phyloP scores from a whole-genome alignment of 2,329 filamentous ascomycete species.

The Aspergillus phoenicis region DNA sequence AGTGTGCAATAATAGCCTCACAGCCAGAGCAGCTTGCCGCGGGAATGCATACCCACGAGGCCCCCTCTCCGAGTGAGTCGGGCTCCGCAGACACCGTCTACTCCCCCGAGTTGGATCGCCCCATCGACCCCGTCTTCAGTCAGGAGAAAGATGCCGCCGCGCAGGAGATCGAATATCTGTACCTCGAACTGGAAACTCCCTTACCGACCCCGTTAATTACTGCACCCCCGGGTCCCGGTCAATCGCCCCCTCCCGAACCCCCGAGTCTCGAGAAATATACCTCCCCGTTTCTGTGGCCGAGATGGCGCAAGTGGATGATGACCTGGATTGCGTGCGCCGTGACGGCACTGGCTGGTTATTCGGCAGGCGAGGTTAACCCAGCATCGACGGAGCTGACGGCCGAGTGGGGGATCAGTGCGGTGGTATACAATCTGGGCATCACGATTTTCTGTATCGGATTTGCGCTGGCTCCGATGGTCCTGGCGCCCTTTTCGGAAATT shows the following conservation, averaged over 20 bases:
- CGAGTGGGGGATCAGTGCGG: slow-evolving; percentile 65
- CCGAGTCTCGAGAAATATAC: slow-evolving; percentile 68
- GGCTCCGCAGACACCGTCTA: slow-evolving; percentile 1
- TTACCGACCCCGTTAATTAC: slow-evolving; percentile 51
- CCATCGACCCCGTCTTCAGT: neutral
- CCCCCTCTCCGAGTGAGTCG: neutral
- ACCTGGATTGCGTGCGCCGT: slow-evolving; percentile 74
- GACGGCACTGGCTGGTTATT: slow-evolving; percentile 76
- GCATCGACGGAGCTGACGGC: slow-evolving; percentile 65
- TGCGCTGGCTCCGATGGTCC: slow-evolving; percentile 78
- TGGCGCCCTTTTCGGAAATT: slow-evolving; percentile 86
- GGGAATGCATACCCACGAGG: neutral
- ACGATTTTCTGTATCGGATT: slow-evolving; percentile 83
- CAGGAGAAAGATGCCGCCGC: neutral
- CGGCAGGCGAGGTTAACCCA: slow-evolving; percentile 78
- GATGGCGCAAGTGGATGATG: slow-evolving; percentile 68
- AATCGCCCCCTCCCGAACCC: slow-evolving; percentile 53
- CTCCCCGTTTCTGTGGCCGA: slow-evolving; percentile 75
- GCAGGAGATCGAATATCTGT: slow-evolving; percentile 56
- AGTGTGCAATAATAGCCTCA: neutral
- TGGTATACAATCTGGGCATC: slow-evolving; percentile 73
- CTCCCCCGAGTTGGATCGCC: neutral
- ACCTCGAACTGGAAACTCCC: slow-evolving; percentile 64
- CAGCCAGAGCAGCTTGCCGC: neutral
- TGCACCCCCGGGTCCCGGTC: slow-evolving; percentile 31